Percentiles rank a stretch among this genome's conserved stretches.
Evolutionary conservation across 129 eudicot species (phyloP).

Genomic region (carrot (Daucus carota)): DH1_v3.0 NC_030382.2:11988001-11988500

Average conservation of each 20-base stretch:
- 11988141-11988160: no score
- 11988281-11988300: slow-evolving; percentile 77
- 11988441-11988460: background rate
- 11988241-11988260: slow-evolving; percentile 59
- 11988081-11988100: no score
- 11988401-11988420: background rate
- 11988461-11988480: no score
- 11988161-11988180: no score
- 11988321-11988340: slow-evolving; percentile 22
- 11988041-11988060: background rate
- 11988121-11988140: no score
- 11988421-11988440: background rate
- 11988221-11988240: background rate
- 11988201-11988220: no score
- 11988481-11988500: background rate
- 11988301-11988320: slow-evolving; percentile 86
- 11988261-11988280: slow-evolving; percentile 87
- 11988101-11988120: no score
- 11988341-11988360: background rate
- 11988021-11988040: background rate
- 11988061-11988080: background rate
- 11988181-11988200: no score
- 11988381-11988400: background rate
- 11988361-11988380: background rate
- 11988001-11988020: no score